Evolutionary conservation across 805 yeast species (phyloP).

Genomic region (Wickerhamiella sergipiensis): DNA sequence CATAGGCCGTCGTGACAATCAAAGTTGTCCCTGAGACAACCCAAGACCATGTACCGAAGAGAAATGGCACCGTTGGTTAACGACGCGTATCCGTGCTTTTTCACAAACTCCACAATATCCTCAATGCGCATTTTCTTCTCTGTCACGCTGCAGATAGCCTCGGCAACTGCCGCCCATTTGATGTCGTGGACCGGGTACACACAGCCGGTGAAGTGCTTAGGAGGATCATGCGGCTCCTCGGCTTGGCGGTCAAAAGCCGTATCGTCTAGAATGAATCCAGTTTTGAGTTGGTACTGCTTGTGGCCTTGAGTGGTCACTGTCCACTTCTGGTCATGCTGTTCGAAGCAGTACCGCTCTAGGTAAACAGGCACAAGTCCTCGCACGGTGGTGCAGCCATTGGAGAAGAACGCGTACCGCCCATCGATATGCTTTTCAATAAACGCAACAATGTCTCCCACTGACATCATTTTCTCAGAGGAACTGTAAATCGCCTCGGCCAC

Average conservation of each 20-base stretch:
- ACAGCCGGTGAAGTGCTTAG: not conserved
- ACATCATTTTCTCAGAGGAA: not conserved
- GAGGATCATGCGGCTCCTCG: not conserved
- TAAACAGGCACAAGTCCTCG: not conserved
- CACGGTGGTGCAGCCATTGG: not conserved
- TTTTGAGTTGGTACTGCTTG: not conserved
- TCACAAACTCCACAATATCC: not conserved
- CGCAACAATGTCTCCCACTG: not conserved
- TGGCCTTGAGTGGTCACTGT: not conserved
- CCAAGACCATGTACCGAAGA: not conserved
- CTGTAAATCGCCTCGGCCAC: not conserved
- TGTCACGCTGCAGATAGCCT: not conserved
- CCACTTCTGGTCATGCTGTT: not conserved
- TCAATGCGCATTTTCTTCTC: not conserved
- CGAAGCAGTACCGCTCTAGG: not conserved
- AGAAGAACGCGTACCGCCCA: not conserved
- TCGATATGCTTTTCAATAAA: not conserved
- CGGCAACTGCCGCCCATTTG: not conserved
- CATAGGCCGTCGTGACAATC: not conserved
- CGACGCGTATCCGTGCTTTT: not conserved
- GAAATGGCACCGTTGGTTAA: not conserved
- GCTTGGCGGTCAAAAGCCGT: not conserved
- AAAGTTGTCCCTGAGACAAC: not conserved
- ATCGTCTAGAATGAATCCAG: not conserved
- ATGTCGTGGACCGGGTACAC: not conserved